Evolutionary conservation across 1,284 basidiomycete genomes (phyloP).

Genomic region (Marasmius tenuissimus): DNA sequence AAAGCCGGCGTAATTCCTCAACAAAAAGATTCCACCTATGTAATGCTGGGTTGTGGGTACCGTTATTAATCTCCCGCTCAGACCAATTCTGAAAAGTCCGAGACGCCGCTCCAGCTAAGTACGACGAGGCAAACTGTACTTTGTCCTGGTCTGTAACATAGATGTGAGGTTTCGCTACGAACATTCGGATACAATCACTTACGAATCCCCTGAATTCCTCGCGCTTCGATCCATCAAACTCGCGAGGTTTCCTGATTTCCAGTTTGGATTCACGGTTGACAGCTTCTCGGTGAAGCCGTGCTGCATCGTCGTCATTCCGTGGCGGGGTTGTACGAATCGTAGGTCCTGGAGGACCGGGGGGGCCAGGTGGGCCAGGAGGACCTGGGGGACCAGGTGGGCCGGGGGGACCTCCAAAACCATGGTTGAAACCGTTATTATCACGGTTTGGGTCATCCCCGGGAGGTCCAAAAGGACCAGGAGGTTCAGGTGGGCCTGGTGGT

Average conservation of each 20-base stretch:
- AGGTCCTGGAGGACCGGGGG: too few species aligned
- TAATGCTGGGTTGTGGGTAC: neutral
- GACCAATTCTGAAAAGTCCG: neutral
- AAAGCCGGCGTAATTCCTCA: neutral
- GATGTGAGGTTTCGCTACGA: neutral
- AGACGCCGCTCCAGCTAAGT: neutral
- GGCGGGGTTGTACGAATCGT: too few species aligned
- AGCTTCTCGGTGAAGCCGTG: too few species aligned
- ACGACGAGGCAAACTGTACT: constrained; percentile 1
- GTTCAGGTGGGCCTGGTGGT: neutral
- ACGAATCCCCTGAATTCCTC: neutral
- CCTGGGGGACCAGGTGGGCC: too few species aligned
- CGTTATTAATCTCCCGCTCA: neutral
- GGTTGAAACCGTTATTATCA: neutral
- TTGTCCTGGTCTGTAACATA: neutral
- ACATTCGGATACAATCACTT: neutral
- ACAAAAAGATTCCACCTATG: neutral
- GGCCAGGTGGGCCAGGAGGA: too few species aligned
- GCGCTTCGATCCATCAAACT: neutral
- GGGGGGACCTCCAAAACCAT: too few species aligned
- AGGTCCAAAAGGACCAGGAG: neutral
- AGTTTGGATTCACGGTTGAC: neutral
- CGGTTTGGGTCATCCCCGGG: neutral
- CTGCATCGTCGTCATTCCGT: too few species aligned
- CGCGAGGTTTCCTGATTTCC: neutral